Base-by-base conservation (phyloP, 306 rosid genomes). In the Elaeagnus macrophylla region DNA sequence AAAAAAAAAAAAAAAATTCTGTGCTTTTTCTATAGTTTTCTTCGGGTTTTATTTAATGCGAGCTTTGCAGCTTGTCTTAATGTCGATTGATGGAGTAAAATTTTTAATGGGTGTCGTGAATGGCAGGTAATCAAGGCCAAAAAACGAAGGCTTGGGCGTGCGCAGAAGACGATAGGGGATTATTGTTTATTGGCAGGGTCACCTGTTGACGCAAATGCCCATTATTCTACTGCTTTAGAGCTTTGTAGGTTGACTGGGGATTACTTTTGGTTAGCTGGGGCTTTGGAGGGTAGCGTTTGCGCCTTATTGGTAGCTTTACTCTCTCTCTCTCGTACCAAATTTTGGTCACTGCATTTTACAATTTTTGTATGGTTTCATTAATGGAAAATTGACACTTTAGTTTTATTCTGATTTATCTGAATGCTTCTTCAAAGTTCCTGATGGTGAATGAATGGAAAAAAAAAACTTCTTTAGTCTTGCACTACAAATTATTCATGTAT, bases 121-220 rank as follows among this genome's bases (percentile, higher is more conserved):
- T 32, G 60, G 70, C 77, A 91, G 99, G 96, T 91, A 44, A 77
- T 91, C 73, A 87, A 91, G 78, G 99, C 99, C 16, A 91, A 91
- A 71, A 91, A 87, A 53, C 70, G 99, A 73, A 87, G 99, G 60
- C 96, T 91, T 47, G 95, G 96, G 25, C 99, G 96, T 51, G 95
- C 95, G 1, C 99, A 91, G 73, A 91, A 91, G 94, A 84, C 95
- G 16, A 91, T 84, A 53, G 99, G 96, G 61, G 99, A 87, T 69
- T 91, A 91, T 61, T 91, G 99, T 68, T 72, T 91, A 71, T 64
- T 91, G 74, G 99, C 99, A 12, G 99, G 95, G 38, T 84, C 99
- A 15, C 99, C 99, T 0, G 96, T 91, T 57, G 99, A 91, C 71
- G 99, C 96, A 56, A 84, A 84, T 77, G 94, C 91, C 67, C 96